A percentile compares a stretch with the other conserved stretches of the same genome.
Evolutionary conservation across 2,329 filamentous ascomycete genomes (phyloP).

Genomic region (Penicillium sp.): DNA sequence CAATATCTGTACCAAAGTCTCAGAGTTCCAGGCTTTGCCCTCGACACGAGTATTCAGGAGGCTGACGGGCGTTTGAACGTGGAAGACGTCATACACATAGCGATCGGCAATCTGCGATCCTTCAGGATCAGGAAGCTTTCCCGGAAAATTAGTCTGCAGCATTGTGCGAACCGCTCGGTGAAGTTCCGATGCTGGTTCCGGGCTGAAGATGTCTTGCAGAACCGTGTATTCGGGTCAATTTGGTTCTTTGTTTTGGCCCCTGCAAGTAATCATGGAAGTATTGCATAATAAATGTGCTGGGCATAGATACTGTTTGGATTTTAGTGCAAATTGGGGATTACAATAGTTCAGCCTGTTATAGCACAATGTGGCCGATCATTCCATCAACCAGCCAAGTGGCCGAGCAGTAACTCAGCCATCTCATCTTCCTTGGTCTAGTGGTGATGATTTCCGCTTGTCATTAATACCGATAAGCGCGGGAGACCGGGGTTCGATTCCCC

Average conservation of each 20-base stretch:
- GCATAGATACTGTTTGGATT: too few relatives aligned
- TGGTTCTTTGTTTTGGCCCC: too few relatives aligned
- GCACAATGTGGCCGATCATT: fast-evolving
- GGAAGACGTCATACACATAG: neutral
- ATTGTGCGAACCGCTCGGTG: neutral
- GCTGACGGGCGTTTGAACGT: neutral
- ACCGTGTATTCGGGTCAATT: too few relatives aligned
- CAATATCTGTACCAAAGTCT: too few relatives aligned
- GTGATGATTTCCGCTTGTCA: slow-evolving; percentile 35
- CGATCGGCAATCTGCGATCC: neutral
- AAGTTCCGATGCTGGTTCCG: neutral
- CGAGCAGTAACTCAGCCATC: slow-evolving; percentile 7
- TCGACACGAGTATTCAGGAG: neutral
- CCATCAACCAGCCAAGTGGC: slow-evolving; percentile 6
- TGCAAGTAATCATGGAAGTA: too few relatives aligned
- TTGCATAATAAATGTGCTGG: too few relatives aligned
- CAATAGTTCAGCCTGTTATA: neutral
- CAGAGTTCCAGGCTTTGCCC: too few relatives aligned
- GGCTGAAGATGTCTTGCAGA: neutral
- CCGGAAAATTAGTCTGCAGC: neutral
- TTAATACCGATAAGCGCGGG: slow-evolving; percentile 31
- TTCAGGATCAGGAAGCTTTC: neutral
- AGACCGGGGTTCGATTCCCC: slow-evolving; percentile 40
- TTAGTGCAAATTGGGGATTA: neutral
- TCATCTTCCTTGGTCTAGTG: slow-evolving; percentile 23